Evolutionary conservation across 2,329 filamentous ascomycete genomes (phyloP), one percentile per base, ranked within the genome.

Genomic region (Claviceps spartinae): DNA sequence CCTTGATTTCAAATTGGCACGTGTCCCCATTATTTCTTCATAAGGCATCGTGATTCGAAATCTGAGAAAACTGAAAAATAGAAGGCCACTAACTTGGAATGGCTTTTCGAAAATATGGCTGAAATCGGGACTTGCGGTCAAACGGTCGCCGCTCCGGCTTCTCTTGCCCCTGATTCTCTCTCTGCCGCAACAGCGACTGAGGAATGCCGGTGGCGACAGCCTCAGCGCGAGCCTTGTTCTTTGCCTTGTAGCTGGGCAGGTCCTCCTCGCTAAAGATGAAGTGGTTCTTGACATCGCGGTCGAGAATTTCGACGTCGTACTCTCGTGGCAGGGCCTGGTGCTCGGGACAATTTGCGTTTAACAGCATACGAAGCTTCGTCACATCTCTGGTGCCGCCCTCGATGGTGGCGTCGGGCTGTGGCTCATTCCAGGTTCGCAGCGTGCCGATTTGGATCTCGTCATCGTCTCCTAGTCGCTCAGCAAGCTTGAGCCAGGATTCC

Each of bases 191-290:
- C 26, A 83, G 68, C 38, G 79, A 75, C 5, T 74, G 68, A 4
- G 81, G 81, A 54, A 84, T 80, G 50, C 81, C 77, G 18, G 73
- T 75, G 45, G 74, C 77, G 3, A 77, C 69, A 8, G 77, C 75
- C 50, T 79, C 75, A n/a, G 74, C 72, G 49, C 76, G 72, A 47
- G 69, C 69, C 60, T 74, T 77, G 62, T 77, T 78, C 64, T 65
- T 65, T 16, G 64, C 66, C 58, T 69, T 69, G 61, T 66, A 70
- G 16, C 66, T 61, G 0, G 89, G 86, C 22, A 95, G 77, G 62
- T 97, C 88, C 65, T 95, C 89, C 69, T 98, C 93, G 42, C 86
- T 89, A 64, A 98, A 98, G 52, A 97, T 74, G 64, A 86, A 95
- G 20, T 89, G 93, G 67, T 95, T 96, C 61, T 80, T 81, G 37